Evolutionary conservation across 352 stramenopile species (phyloP), one percentile per base, ranked within the genome.

Genomic region (Ophiocytium majus): DNA sequence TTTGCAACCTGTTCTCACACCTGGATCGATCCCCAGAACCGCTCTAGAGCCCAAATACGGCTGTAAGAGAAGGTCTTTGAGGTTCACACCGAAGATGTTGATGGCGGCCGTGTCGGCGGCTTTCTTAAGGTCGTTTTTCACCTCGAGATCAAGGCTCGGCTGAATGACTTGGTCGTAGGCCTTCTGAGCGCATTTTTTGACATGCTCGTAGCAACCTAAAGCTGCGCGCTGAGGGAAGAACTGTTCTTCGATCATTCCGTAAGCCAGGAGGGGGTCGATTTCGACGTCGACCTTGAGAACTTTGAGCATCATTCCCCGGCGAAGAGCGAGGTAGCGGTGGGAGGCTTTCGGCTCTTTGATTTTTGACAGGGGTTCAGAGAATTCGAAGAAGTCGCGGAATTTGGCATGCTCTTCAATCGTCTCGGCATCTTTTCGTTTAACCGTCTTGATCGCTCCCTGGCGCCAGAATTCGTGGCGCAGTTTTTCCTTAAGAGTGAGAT

Each of bases 21-120:
- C 57, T 28, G 57, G 57, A 71, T 71, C 57, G 57, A 71, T 71
- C 57, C 57, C 57, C 19, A 71, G 57, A 71, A 71, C 57, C 57
- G 57, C 57, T 71, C 28, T 71, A 71, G 57, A 71, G 28, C 57
- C 57, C 57, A 71, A 28, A 71, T 71, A 71, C 57, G 57, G 57
- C 57, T 71, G 57, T 23, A 71, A 28, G 19, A 71, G 57, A 71
- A 71, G 57, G 57, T 71, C 28, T 71, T 71, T 71, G 19, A 71
- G 28, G 57, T 71, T 71, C 19, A 71, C 28, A 23, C 57, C 57
- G 57, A 71, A 71, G 28, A 71, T 28, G 23, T 23, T 23, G 28
- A 71, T 71, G 57, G 57, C 57, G 19, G 57, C 57, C 23, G 57
- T 71, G 28, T 71, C 57, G 28, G 57, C 57, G 57, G 28, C 28